Percentiles rank a stretch among this genome's conserved stretches.
phyloP scores from a whole-genome alignment of 371 early-diverging fungal genomes.

The Lichtheimia hyalospora region DNA sequence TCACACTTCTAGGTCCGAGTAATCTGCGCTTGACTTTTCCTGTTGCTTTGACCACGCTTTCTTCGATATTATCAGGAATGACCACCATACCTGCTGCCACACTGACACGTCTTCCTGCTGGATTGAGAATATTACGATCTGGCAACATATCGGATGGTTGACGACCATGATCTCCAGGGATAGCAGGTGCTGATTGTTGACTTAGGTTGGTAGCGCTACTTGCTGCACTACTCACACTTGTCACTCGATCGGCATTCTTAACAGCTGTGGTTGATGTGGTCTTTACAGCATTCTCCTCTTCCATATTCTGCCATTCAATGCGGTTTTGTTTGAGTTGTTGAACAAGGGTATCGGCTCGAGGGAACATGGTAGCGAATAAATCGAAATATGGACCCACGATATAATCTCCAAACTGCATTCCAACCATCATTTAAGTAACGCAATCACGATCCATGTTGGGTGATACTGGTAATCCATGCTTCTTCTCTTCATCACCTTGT shows the following conservation, averaged over 20 bases:
- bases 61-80: conserved; percentile 51
- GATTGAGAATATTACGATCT: conserved; percentile 36
- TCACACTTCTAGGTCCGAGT: conserved; percentile 43
- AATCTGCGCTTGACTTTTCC: conserved; percentile 35
- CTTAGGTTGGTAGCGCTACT: no score
- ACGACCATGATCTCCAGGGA: conserved; percentile 14
- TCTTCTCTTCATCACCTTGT: conserved; percentile 84
- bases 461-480: conserved; percentile 71
- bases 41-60: conserved; percentile 32
- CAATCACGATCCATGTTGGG: conserved; percentile 85
- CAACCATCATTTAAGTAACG: conserved; percentile 73
- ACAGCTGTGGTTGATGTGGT: neutral
- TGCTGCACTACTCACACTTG: neutral
- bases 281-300: conserved; percentile 13
- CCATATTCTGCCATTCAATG: conserved; percentile 34
- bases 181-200: neutral
- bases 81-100: conserved; percentile 56
- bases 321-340: conserved; percentile 33
- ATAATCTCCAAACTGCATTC: conserved; percentile 80
- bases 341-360: conserved; percentile 50
- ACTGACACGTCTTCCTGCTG: conserved; percentile 52
- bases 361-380: conserved; percentile 72
- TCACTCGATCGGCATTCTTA: neutral
- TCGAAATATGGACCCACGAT: conserved; percentile 87
- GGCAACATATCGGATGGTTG: conserved; percentile 35